Conservation (phyloP, 2,329 filamentous ascomycete species). For the Ophiosphaerella herpotricha region DNA sequence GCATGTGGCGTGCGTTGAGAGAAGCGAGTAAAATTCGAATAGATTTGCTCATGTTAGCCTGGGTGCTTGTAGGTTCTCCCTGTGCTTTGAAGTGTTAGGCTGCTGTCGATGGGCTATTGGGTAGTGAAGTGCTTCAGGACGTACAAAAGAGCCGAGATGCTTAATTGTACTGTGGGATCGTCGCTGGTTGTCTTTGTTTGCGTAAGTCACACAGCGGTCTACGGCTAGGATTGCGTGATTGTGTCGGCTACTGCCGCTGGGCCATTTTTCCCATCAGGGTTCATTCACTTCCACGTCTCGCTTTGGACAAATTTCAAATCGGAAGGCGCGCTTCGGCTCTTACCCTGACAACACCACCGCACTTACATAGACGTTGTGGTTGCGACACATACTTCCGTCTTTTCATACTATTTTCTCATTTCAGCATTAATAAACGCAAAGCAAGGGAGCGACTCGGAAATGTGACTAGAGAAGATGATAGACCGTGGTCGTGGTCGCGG, state of each 20-base stretch:
- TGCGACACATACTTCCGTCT: not conserved
- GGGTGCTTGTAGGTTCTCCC: not conserved
- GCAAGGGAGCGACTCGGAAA: not conserved
- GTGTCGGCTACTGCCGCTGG: too few relatives aligned
- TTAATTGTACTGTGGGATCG: too few relatives aligned
- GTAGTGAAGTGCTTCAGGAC: too few relatives aligned
- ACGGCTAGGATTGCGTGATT: too few relatives aligned
- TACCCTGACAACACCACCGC: not conserved
- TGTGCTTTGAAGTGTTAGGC: not conserved
- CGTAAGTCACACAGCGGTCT: too few relatives aligned
- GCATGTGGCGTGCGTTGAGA: not conserved
- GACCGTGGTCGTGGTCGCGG: not conserved
- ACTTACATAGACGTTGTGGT: not conserved
- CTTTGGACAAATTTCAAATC: not conserved
- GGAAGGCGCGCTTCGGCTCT: not conserved
- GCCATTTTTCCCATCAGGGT: too few relatives aligned
- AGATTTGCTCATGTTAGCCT: not conserved
- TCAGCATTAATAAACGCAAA: too few relatives aligned
- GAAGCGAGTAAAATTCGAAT: conserved; percentile 1
- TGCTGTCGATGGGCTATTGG: not conserved
- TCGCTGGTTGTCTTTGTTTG: too few relatives aligned
- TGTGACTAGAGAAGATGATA: not conserved
- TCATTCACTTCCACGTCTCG: not conserved
- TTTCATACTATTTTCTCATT: too few relatives aligned
- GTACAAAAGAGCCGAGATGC: too few relatives aligned